Base-by-base conservation (phyloP, 192 early-diverging fungal species). In the Neocallimastix lanati region DNA sequence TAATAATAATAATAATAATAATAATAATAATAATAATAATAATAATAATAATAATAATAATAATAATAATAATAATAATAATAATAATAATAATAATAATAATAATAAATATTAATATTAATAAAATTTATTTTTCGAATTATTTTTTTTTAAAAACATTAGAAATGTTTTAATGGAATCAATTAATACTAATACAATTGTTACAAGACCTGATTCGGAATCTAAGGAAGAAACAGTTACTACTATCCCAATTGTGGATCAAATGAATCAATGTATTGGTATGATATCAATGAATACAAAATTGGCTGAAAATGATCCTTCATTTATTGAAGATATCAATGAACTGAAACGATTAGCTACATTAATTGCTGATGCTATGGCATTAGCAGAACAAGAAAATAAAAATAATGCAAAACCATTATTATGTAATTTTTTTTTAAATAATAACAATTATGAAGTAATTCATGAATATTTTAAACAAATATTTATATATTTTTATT, bases 181-280 rank as follows among this genome's bases (percentile, higher is more conserved):
- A 2, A 25, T 67, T n/a, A 67, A 25, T 67, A 67, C 50, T n/a
- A 67, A 9, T n/a, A 27, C 16, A 27, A 9, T 67, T 67, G 50
- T 67, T n/a, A 67, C 50, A n/a, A 67, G 50, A 67, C 50, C 21
- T 67, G 50, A 67, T 2, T 3, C 21, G 0, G 50, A 67, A 67
- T 4, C 5, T n/a, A 11, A n/a, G 2, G 50, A 67, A 9, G 50
- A 67, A 67, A 67, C 21, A 7, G 18, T 67, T 25, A 85, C 83
- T 12, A 81, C 77, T 78, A 58, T 88, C 13, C 87, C 87, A 28
- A 81, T 86, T 29, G 13, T 77, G 12, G 83, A 85, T 81, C 78
- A 83, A 12, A 79, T 84, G 27, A 80, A 81, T 27, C 79, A 81
- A 15, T 58, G 79, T n/a, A 78, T 83, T 35, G 83, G 83, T n/a